phyloP scores from a whole-genome alignment of 768 basidiomycete genomes.

The Leccinum uliginosum region DNA sequence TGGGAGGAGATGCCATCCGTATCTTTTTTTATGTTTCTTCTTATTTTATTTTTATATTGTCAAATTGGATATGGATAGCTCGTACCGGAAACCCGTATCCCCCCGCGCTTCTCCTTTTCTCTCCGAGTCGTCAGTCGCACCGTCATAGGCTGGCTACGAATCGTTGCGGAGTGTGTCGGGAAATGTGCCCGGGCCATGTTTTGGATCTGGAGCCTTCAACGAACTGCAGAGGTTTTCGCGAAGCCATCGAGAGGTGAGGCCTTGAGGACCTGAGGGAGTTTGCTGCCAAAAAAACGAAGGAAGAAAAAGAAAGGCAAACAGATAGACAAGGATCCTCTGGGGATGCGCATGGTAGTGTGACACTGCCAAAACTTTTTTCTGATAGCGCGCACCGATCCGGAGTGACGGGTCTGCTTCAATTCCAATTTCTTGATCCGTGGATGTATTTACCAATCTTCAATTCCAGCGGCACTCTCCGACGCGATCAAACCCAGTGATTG shows the following conservation, averaged over 20 bases:
- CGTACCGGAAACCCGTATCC: conserved; percentile 12
- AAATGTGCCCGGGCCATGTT: conserved; percentile 8
- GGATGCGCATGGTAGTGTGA: conserved; percentile 6
- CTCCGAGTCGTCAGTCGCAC: neutral
- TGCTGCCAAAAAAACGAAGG: neutral
- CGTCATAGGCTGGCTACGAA: neutral
- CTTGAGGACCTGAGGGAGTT: neutral
- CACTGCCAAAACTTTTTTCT: neutral
- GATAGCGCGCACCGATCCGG: conserved; percentile 9
- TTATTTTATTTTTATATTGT: conserved; percentile 1
- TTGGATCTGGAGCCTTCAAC: conserved; percentile 13
- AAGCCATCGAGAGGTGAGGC: neutral
- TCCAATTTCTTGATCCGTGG: conserved; percentile 22
- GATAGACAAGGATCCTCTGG: neutral
- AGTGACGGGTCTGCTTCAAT: neutral
- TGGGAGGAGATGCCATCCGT: conserved; percentile 6
- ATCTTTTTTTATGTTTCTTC: conserved; percentile 7
- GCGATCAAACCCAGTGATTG: neutral
- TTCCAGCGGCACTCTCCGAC: conserved; percentile 18
- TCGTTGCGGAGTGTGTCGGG: conserved; percentile 2
- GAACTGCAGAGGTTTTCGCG: conserved; percentile 9
- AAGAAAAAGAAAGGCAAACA: neutral
- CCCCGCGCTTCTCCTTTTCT: neutral
- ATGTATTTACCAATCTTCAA: conserved; percentile 4
- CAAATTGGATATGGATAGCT: conserved; percentile 16